These are phyloP conservation scores for Fagus crenata DNA, from an alignment of 306 rosid species.

Conservation along the genomic window DNA sequence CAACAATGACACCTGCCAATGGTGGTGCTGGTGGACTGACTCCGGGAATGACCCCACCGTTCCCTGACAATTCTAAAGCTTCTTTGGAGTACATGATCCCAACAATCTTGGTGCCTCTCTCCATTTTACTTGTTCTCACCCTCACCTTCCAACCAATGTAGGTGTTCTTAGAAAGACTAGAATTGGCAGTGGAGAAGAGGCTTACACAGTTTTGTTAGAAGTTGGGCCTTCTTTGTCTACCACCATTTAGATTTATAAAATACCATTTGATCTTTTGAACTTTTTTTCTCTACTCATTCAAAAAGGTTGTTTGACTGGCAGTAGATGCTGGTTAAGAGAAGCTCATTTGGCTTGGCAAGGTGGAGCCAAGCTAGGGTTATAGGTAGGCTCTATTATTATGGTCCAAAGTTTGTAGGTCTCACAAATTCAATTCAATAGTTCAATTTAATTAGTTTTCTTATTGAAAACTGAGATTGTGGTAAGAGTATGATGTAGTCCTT, in stretches of 20 bases:
- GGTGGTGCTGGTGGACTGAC: slow-evolving; percentile 35
- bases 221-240: slow-evolving; percentile 39
- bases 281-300: slow-evolving; percentile 12
- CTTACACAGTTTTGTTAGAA: slow-evolving; percentile 70
- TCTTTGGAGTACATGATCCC: slow-evolving; percentile 20
- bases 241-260: slow-evolving; percentile 27
- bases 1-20: slow-evolving; percentile 42
- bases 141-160: slow-evolving; percentile 25
- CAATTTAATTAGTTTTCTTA: slow-evolving; percentile 14
- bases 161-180: slow-evolving; percentile 25
- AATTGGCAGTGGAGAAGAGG: slow-evolving; percentile 33
- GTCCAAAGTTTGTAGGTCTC: slow-evolving; percentile 35
- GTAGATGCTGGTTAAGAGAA: slow-evolving; percentile 25
- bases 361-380: slow-evolving; percentile 38
- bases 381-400: slow-evolving; percentile 22
- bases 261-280: slow-evolving; percentile 17
- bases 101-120: slow-evolving; percentile 21
- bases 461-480: neutral
- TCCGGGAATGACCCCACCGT: slow-evolving; percentile 50
- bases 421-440: slow-evolving; percentile 33
- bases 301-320: slow-evolving; percentile 37
- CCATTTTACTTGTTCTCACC: slow-evolving; percentile 30
- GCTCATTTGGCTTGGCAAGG: slow-evolving; percentile 20
- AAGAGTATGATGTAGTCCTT: too few relatives aligned
- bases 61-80: slow-evolving; percentile 48